Evolutionary conservation across 2,329 filamentous ascomycete genomes (phyloP).

Genomic region (Xylariaceae sp.): DNA sequence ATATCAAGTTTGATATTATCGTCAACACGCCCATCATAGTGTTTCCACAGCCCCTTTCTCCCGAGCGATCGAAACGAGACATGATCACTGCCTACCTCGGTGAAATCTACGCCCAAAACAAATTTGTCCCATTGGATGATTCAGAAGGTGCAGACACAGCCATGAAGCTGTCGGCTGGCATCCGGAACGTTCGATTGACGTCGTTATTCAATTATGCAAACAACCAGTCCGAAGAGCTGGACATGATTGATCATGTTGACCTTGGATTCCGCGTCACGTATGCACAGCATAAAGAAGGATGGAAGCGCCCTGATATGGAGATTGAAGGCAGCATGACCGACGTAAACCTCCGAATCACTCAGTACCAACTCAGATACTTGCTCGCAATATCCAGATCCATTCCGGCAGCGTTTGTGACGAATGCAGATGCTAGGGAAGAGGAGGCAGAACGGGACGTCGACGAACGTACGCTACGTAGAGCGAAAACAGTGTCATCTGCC

Average conservation of each 20-base stretch:
- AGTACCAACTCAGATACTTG: constrained; percentile 84
- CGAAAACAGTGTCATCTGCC: constrained; percentile 39
- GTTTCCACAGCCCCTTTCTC: constrained; percentile 74
- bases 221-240: constrained; percentile 72
- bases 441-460: constrained; percentile 72
- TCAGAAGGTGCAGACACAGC: constrained; percentile 66
- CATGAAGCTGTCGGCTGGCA: constrained; percentile 86
- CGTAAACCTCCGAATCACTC: constrained; percentile 82
- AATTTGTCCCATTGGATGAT: constrained; percentile 80
- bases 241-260: constrained; percentile 96
- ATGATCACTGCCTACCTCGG: constrained; percentile 87
- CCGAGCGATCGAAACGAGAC: constrained; percentile 67
- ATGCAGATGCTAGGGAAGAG: constrained; percentile 64
- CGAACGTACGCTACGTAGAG: constrained; percentile 46
- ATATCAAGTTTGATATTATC: constrained; percentile 89
- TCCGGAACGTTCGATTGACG: constrained; percentile 85
- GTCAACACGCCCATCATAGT: constrained; percentile 95
- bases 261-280: constrained; percentile 89
- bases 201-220: constrained; percentile 80
- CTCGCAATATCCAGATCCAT: constrained; percentile 83
- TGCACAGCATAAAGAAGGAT: constrained; percentile 72
- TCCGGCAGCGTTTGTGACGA: constrained; percentile 77
- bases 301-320: constrained; percentile 82
- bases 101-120: constrained; percentile 95
- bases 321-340: constrained; percentile 90